Percentiles rank a stretch among this genome's conserved stretches.
Conservation (phyloP, 2,329 filamentous ascomycete species). For the Colletotrichum sp. region DNA sequence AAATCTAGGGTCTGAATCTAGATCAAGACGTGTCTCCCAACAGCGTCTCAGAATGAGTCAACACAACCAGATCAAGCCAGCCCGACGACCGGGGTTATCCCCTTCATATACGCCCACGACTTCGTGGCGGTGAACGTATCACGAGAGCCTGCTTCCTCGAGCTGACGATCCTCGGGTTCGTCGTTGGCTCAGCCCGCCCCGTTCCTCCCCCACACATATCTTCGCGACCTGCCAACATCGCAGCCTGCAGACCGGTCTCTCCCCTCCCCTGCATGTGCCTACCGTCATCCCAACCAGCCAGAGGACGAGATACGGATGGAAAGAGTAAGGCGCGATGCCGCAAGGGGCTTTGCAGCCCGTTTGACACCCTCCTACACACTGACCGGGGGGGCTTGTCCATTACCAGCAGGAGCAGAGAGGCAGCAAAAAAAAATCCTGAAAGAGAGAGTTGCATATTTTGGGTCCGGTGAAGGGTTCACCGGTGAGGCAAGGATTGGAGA, state of each 20-base stretch:
- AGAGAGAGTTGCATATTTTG: neutral
- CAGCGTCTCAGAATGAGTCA: neutral
- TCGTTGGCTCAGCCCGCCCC: neutral
- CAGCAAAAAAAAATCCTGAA: neutral
- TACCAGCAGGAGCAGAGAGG: neutral
- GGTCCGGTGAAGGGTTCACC: neutral
- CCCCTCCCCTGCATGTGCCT: neutral
- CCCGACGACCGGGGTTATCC: neutral
- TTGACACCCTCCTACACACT: neutral
- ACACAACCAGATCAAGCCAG: neutral
- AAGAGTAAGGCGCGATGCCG: neutral
- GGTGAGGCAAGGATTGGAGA: conserved; percentile 1
- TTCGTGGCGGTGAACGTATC: conserved; percentile 5
- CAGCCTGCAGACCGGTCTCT: neutral
- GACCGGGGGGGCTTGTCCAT: neutral
- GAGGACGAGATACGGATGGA: neutral
- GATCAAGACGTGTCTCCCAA: neutral
- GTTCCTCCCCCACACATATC: neutral
- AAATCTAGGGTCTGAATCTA: neutral
- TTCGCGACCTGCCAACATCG: neutral
- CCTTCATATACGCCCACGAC: neutral
- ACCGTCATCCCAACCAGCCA: neutral
- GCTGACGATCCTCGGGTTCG: neutral
- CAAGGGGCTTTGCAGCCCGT: neutral
- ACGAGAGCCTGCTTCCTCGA: neutral